phyloP scores from a whole-genome alignment of 805 yeast genomes.

The Candida xiaguanensis region DNA sequence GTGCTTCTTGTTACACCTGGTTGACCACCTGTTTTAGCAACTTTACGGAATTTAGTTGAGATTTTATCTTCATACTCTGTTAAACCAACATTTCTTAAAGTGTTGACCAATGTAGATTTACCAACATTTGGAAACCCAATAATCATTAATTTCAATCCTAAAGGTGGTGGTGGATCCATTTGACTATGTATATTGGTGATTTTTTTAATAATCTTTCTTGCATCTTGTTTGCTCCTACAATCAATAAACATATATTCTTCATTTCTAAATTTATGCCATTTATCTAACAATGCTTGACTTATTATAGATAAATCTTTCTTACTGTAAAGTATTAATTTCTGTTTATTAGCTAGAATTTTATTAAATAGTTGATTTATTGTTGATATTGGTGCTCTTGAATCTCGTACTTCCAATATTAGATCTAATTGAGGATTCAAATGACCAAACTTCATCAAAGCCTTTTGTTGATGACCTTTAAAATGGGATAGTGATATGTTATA shows the following conservation, averaged over 20 bases:
- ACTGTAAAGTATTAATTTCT: conserved; percentile 67
- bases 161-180: conserved; percentile 71
- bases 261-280: conserved; percentile 28
- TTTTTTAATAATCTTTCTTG: conserved; percentile 45
- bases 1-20: conserved; percentile 89
- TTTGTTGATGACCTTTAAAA: conserved; percentile 88
- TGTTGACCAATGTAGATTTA: conserved; percentile 81
- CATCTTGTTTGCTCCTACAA: conserved; percentile 49
- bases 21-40: conserved; percentile 77
- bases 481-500: conserved; percentile 69
- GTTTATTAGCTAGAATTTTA: conserved; percentile 51
- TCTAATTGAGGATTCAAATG: conserved; percentile 77
- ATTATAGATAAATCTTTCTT: conserved; percentile 63
- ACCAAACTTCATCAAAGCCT: conserved; percentile 66
- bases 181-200: conserved; percentile 43
- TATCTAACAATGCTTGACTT: conserved; percentile 26
- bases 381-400: conserved; percentile 83
- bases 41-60: conserved; percentile 49
- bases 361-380: conserved; percentile 81
- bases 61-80: conserved; percentile 19
- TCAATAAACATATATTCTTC: conserved; percentile 51
- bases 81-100: conserved; percentile 49
- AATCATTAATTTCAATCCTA: conserved; percentile 73
- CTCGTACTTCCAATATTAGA: conserved; percentile 79
- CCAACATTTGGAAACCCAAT: conserved; percentile 99